Evolutionary conservation across 106 monocot species (phyloP), one percentile per base, ranked within the genome.

Genomic region (Cymbidium sinense): DNA sequence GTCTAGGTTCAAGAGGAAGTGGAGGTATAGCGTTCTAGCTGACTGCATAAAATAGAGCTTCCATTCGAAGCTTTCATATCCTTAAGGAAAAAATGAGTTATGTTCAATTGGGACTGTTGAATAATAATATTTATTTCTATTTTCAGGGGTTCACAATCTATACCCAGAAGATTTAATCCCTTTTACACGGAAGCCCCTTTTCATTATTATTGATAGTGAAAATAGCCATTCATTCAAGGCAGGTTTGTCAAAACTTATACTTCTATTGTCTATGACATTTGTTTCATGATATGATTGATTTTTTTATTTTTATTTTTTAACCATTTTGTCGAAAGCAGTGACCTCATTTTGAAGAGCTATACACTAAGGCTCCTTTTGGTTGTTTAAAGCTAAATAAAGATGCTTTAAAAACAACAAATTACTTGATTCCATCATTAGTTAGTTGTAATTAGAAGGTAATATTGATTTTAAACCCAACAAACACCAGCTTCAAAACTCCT

Each of bases 161-260:
- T 94, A 88, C 76, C 94, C 98, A 64, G 92, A 92, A 65, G 94
- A 98, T 88, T 79, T 98, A 41, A 84, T 98, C 81, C 91, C 98
- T 17, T 98, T 98, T 78, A 98, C 98, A 23, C 86, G 94, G 82
- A 90, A 69, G 75, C 98, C 98, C 35, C 91, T 98, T 81, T 94
- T 98, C 84, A 82, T 98, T 75, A 83, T 98, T 76, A 82, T 94
- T 70, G 98, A 98, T 76, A 92, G 98, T 79, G 92, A 94, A 65
- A 92, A 73, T 78, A 98, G 94, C 79, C 84, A 86, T 74, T 90
- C 94, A 87, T 98, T 98, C 94, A 98, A 98, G 94, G 98, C 98
- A 94, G 92, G 98, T 94, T 98, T 88, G 98, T 98, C 84, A 92
- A 79, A 89, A 96, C 91, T 91, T 87, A 67, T 69, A 19, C 15